phyloP scores from a whole-genome alignment of 2,329 filamentous ascomycete genomes.

The Hymenoscyphus occultus region DNA sequence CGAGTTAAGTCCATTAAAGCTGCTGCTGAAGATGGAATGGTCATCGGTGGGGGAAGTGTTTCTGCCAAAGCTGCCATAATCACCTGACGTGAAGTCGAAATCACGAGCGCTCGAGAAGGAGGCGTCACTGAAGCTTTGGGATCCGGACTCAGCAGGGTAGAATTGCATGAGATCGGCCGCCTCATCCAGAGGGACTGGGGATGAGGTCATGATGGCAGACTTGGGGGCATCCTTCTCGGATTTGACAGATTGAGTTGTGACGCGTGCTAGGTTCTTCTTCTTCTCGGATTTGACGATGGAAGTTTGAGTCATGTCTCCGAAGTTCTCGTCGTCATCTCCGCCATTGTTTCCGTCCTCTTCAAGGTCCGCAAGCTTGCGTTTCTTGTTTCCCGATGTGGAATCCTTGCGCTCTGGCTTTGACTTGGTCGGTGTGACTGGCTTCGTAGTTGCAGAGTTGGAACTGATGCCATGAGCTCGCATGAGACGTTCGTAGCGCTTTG shows the following conservation, averaged over 20 bases:
- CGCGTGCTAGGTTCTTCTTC: not conserved
- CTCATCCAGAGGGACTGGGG: conserved; percentile 17
- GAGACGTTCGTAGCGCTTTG: conserved; percentile 66
- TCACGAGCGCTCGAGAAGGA: not conserved
- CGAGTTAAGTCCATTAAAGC: not conserved
- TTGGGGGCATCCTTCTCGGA: conserved; percentile 13
- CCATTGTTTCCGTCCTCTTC: not conserved
- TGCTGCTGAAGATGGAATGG: not conserved
- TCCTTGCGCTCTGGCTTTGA: not conserved
- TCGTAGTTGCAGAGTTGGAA: conserved; percentile 21
- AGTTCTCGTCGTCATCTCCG: conserved; percentile 27
- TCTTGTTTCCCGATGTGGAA: not conserved
- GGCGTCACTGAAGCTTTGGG: conserved; percentile 7
- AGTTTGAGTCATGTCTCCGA: not conserved
- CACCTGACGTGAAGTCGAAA: not conserved
- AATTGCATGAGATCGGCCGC: conserved; percentile 25
- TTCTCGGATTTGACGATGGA: not conserved
- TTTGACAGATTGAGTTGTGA: conserved; percentile 18
- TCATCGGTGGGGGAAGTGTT: not conserved
- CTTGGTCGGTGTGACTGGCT: not conserved
- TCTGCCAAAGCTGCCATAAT: not conserved
- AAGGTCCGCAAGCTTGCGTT: conserved; percentile 6
- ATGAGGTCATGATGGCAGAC: not conserved
- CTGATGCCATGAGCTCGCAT: conserved; percentile 55
- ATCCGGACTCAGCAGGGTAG: conserved; percentile 21